These are phyloP conservation scores for Nannizzia gypsea DNA, from an alignment of 2,329 filamentous ascomycete genomes.

Conservation along the genomic window DNA sequence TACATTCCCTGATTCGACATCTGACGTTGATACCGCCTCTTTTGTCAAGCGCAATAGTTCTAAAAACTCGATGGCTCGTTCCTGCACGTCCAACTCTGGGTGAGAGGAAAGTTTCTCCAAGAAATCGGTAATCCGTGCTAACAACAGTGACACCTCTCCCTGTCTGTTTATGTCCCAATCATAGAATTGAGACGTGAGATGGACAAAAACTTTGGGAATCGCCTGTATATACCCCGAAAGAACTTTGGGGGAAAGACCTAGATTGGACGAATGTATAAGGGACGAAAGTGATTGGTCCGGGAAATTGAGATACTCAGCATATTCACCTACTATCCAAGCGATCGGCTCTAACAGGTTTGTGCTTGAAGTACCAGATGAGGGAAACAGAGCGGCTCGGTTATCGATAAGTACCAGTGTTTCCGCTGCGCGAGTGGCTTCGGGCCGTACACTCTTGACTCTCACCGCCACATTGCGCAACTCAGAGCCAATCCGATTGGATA, in stretches of 20 bases:
- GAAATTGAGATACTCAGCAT: conserved; percentile 56
- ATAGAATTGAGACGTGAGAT: conserved; percentile 53
- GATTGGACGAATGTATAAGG: conserved; percentile 56
- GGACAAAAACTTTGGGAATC: conserved; percentile 70
- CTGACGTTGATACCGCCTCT: conserved; percentile 49
- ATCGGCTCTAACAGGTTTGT: conserved; percentile 60
- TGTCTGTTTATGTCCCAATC: conserved; percentile 65
- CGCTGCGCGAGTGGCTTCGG: conserved; percentile 69
- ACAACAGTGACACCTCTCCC: conserved; percentile 60
- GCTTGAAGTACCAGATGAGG: conserved; percentile 39
- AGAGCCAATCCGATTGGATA: conserved; percentile 51
- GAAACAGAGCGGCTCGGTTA: conserved; percentile 48
- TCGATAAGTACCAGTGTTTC: conserved; percentile 56
- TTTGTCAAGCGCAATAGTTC: conserved; percentile 78
- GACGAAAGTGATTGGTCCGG: conserved; percentile 62
- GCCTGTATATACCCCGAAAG: conserved; percentile 76
- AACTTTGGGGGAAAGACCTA: conserved; percentile 49
- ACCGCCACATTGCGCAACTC: conserved; percentile 86
- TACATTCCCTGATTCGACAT: conserved; percentile 41
- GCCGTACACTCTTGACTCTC: conserved; percentile 72
- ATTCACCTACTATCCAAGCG: conserved; percentile 84
- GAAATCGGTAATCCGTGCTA: conserved; percentile 70
- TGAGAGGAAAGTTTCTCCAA: conserved; percentile 69
- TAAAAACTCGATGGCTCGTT: conserved; percentile 81
- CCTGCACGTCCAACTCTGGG: conserved; percentile 85